Evolutionary conservation across 306 rosid species (phyloP).

Genomic region (Ormosia semicastrata): DNA sequence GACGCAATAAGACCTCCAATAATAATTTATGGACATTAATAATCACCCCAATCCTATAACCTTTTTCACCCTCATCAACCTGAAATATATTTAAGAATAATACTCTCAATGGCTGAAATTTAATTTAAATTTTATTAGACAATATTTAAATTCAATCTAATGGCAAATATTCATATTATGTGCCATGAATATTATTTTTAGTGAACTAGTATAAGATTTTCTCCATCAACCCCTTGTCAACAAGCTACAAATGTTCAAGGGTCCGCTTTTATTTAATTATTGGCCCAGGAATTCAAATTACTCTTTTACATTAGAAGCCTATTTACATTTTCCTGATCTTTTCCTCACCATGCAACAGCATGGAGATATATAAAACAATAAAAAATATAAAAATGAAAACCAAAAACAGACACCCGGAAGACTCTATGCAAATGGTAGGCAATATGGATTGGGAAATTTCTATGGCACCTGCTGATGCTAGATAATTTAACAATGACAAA

Average conservation of each 20-base stretch:
- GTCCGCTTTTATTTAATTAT: neutral
- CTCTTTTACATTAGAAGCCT: neutral
- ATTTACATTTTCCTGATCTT: neutral
- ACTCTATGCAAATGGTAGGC: conserved; percentile 3
- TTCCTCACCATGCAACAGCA: neutral
- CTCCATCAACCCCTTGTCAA: neutral
- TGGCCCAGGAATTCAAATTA: neutral
- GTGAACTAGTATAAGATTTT: neutral
- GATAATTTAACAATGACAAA: conserved; percentile 25
- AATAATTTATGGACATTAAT: neutral
- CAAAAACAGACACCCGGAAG: neutral
- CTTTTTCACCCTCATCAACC: neutral
- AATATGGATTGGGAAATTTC: conserved; percentile 24
- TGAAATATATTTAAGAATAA: neutral
- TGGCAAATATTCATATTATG: neutral
- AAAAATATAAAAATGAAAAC: neutral
- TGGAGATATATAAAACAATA: neutral
- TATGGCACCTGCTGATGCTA: conserved; percentile 26
- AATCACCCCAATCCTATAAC: neutral
- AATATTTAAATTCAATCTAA: neutral
- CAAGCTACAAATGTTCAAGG: neutral
- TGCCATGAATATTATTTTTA: neutral
- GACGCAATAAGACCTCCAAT: neutral
- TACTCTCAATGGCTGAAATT: neutral
- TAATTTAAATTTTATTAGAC: neutral